Percentiles rank a stretch among this genome's conserved stretches.
These are phyloP conservation scores for Anthostomella pinea DNA, from an alignment of 2,329 filamentous ascomycete genomes.

Conservation along the genomic window DNA sequence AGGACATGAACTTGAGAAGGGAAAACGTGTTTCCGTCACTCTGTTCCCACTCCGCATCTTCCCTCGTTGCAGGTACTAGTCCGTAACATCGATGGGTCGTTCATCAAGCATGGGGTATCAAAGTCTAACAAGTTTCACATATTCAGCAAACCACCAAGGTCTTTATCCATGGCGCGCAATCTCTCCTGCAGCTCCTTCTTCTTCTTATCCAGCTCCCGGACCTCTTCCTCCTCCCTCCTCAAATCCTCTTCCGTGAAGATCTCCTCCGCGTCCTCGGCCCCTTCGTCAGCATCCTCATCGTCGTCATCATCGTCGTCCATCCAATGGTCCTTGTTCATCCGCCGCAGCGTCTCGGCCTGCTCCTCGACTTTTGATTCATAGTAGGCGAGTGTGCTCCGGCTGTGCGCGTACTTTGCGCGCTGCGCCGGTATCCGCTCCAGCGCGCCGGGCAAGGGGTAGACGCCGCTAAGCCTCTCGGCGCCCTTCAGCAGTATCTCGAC, in stretches of 20 bases:
- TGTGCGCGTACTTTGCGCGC: slow-evolving; percentile 66
- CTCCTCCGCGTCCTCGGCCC: slow-evolving; percentile 35
- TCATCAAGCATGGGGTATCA: slow-evolving; percentile 18
- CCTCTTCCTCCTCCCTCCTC: slow-evolving; percentile 65
- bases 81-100: too few species aligned
- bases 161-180: slow-evolving; percentile 53
- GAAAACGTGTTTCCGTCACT: too few species aligned
- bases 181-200: slow-evolving; percentile 55
- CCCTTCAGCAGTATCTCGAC: slow-evolving; percentile 81
- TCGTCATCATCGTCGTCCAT: slow-evolving; percentile 55
- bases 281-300: slow-evolving; percentile 40
- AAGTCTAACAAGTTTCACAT: slow-evolving; percentile 38
- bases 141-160: slow-evolving; percentile 51
- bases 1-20: too few species aligned
- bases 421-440: slow-evolving; percentile 71
- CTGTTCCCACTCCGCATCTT: too few species aligned
- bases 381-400: slow-evolving; percentile 70
- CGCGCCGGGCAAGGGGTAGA: slow-evolving; percentile 81
- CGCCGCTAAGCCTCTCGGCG: slow-evolving; percentile 84
- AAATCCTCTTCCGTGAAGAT: slow-evolving; percentile 67
- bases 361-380: slow-evolving; percentile 78
- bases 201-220: slow-evolving; percentile 52
- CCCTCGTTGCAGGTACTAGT: too few species aligned
- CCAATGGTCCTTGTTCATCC: slow-evolving; percentile 65
- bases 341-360: slow-evolving; percentile 70